Evolutionary conservation across 805 yeast species (phyloP).

Genomic region (Candida xyloterini): DNA sequence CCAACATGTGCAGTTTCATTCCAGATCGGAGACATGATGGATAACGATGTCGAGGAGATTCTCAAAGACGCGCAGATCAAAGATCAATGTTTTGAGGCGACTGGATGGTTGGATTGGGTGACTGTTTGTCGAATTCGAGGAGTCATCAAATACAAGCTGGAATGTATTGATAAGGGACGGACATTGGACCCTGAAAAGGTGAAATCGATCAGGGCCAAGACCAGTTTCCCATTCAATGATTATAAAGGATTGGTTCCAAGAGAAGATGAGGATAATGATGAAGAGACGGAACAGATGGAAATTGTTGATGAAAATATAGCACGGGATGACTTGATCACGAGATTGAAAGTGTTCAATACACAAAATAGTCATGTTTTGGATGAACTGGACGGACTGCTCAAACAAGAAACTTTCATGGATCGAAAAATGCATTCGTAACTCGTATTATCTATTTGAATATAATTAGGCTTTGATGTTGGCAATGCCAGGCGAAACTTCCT

Average conservation of each 20-base stretch:
- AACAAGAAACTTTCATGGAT: slow-evolving; percentile 26
- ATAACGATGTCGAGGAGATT: slow-evolving; percentile 52
- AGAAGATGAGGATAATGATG: slow-evolving; percentile 35
- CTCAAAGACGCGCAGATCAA: slow-evolving; percentile 39
- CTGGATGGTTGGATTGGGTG: slow-evolving; percentile 77
- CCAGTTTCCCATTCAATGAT: slow-evolving; percentile 29
- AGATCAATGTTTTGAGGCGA: slow-evolving; percentile 50
- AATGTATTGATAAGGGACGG: slow-evolving; percentile 53
- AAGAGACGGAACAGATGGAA: slow-evolving; percentile 20
- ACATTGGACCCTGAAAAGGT: slow-evolving; percentile 41
- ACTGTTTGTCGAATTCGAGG: slow-evolving; percentile 64
- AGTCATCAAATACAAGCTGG: slow-evolving; percentile 69
- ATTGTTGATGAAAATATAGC: slow-evolving; percentile 6
- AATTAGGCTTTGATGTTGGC: slow-evolving; percentile 4
- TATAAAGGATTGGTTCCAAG: slow-evolving; percentile 24
- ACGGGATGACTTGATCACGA: slow-evolving; percentile 34
- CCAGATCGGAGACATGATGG: slow-evolving; percentile 76
- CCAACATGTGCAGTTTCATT: slow-evolving; percentile 69
- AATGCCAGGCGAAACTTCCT: not conserved
- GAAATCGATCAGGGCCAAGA: slow-evolving; percentile 41
- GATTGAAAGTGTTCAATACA: slow-evolving; percentile 38
- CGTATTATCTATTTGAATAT: slow-evolving; percentile 3
- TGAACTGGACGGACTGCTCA: slow-evolving; percentile 26
- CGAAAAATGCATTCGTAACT: slow-evolving; percentile 3
- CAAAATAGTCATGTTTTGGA: slow-evolving; percentile 29